Conservation (phyloP, 139 green algal genomes). For the Pycnococcus provasolii region DNA sequence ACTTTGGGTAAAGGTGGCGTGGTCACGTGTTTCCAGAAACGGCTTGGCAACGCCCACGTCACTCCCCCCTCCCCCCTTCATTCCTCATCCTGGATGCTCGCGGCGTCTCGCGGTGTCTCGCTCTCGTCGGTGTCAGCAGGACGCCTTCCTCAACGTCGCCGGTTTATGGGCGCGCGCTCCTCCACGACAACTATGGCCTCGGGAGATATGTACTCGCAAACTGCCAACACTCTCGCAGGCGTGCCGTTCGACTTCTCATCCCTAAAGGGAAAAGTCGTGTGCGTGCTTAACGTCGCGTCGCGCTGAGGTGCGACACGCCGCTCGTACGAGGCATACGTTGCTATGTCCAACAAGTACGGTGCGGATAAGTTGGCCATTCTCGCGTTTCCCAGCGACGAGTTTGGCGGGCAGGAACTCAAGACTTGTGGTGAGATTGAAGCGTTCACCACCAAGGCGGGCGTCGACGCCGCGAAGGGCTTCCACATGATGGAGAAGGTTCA, state of each 20-base stretch:
- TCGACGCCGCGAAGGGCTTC: background rate
- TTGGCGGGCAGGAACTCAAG: slow-evolving; percentile 27
- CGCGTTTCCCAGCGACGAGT: slow-evolving; percentile 26
- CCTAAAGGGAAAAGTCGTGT: background rate
- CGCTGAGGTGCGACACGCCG: background rate
- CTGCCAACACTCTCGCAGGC: background rate
- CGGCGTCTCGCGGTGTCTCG: too few relatives aligned
- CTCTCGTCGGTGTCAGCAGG: too few relatives aligned
- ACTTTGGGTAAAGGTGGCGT: too few relatives aligned
- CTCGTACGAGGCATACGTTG: slow-evolving; percentile 23
- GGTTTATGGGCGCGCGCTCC: too few relatives aligned
- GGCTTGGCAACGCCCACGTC: too few relatives aligned
- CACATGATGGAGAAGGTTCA: slow-evolving; percentile 27
- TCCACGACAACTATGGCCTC: too few relatives aligned
- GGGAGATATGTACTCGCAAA: too few relatives aligned
- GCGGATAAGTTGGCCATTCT: slow-evolving; percentile 16
- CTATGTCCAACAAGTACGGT: slow-evolving; percentile 16
- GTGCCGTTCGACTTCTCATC: background rate
- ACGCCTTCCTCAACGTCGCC: too few relatives aligned
- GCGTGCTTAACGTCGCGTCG: background rate
- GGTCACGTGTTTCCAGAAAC: too few relatives aligned
- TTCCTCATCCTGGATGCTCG: too few relatives aligned
- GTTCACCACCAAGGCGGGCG: slow-evolving; percentile 9
- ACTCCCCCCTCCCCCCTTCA: too few relatives aligned
- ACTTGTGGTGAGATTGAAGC: slow-evolving; percentile 20